Evolutionary conservation across 495 filamentous ascomycete genomes (phyloP), one percentile per base, ranked within the genome.

Genomic region (Hypoxylon intermedium): DNA sequence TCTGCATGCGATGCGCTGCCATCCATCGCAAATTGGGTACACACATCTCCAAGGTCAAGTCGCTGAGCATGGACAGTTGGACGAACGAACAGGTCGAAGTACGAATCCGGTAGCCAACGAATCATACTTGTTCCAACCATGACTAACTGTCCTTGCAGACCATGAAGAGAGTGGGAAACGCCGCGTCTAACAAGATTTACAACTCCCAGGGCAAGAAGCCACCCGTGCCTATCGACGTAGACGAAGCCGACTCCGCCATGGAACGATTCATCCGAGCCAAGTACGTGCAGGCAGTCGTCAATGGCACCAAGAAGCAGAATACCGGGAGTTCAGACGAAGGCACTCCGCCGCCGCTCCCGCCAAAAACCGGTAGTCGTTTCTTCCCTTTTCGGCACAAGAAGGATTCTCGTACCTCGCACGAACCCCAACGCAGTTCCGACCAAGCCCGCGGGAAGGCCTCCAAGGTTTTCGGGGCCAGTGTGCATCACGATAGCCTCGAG

Each of bases 41-140:
- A 46, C 94, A 98, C 72, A 90, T 98, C 52, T 96, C 93, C 38
- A 98, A 98, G 74, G 91, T 98, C 75, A 98, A 98, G 75, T 97
- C 92, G 6, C 77, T 98, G 77, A 96, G 89, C 63, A 97, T 98
- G 94, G 94, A 98, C 70, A 91, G 85, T 44, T 98, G 94, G 94
- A 84, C 89, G 37, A 87, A 85, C 69, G 94, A 97, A 28, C 95
- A 98, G 75, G 92, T 98, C 50, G 94, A 98, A 75, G 93, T 97
- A 80, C 71, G 81, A 66, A 7, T 31, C 15, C 11, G 7, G 21
- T 43, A 11, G 19, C 18, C 69, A 19, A 44, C 31, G 38, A 9
- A 46, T n/a, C 12, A 41, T 24, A 38, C 34, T 19, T 2, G 15
- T 12, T n/a, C 34, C 31, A 26, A 30, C 9, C 5, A 13, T 67